A percentile compares a stretch with the other conserved stretches of the same genome.
These are phyloP conservation scores for Calonectria pseudoreteaudii DNA, from an alignment of 2,329 filamentous ascomycete species.

Conservation along the genomic window DNA sequence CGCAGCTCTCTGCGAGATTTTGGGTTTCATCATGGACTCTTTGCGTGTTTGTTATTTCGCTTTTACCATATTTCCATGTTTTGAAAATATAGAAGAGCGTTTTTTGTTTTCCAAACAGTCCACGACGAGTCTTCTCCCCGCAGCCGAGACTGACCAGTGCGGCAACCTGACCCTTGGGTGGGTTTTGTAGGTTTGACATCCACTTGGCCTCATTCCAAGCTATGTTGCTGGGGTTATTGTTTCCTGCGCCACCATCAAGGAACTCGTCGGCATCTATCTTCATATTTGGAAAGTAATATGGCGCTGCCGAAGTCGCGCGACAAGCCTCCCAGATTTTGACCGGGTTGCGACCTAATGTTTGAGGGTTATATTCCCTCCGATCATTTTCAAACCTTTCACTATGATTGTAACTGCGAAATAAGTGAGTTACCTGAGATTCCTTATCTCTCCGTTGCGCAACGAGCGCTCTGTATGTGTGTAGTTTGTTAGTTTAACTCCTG, in stretches of 20 bases:
- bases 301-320: conserved; percentile 1
- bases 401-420: conserved; percentile 6
- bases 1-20: background rate
- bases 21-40: background rate
- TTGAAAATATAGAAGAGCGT: background rate
- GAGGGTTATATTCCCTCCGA: background rate
- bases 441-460: background rate
- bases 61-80: background rate
- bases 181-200: background rate
- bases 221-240: conserved; percentile 2
- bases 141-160: background rate
- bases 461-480: background rate
- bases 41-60: background rate
- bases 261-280: background rate
- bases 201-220: conserved; percentile 5
- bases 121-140: background rate
- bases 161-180: background rate
- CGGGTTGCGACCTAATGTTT: background rate
- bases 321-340: background rate
- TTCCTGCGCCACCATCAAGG: conserved; percentile 1
- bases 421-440: background rate
- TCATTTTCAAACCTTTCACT: background rate
- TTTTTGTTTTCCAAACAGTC: background rate
- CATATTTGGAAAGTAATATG: conserved; percentile 1
- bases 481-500: background rate